Evolutionary conservation across 495 filamentous ascomycete genomes (phyloP), one percentile per base, ranked within the genome.

Genomic region (Penicillium goetzii): DNA sequence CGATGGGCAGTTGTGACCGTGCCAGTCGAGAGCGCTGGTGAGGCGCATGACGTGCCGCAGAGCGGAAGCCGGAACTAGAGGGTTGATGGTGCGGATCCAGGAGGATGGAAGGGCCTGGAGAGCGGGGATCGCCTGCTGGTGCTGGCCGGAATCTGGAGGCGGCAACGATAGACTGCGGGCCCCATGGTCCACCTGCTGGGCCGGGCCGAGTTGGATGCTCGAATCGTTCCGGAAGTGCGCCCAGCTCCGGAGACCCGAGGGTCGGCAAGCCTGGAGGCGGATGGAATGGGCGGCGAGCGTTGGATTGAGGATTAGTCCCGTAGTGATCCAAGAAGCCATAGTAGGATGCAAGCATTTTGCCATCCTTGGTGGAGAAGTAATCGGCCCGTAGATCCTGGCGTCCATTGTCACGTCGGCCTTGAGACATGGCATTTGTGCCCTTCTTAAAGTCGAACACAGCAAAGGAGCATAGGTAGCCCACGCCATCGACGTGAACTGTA

Each of bases 371-470:
- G 3, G 91, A 87, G 70, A 93, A 98, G 74, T 97, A 97, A 64
- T 97, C 93, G 30, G 93, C 91, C 4, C 94, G 88, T 9, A 91
- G 84, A 70, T 91, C 93, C 60, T 75, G 80, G 58, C 67, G 67
- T 15, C 67, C 60, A 8, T 69, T 63, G 25, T 68, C 67, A 49
- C 57, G 70, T n/a, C 70, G 76, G n/a, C 65, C 68, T 58, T 76
- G 78, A 28, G 79, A 76, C 26, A 78, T 79, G 56, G 81, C 86
- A 60, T 88, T 88, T 19, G 84, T 79, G 28, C 88, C 90, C 68
- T 90, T 93, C 74, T 97, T 91, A 81, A 98, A 99, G 65, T 97
- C 91, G 66, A 99, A 99, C n/a, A 97, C 92, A 21, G 93, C 95
- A 77, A 97, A 97, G 15, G 92, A 96, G 74, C 95, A 99, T 21